These are phyloP conservation scores for Pilasporangium apinafurcum DNA, from an alignment of 352 stramenopile species.

Conservation along the genomic window DNA sequence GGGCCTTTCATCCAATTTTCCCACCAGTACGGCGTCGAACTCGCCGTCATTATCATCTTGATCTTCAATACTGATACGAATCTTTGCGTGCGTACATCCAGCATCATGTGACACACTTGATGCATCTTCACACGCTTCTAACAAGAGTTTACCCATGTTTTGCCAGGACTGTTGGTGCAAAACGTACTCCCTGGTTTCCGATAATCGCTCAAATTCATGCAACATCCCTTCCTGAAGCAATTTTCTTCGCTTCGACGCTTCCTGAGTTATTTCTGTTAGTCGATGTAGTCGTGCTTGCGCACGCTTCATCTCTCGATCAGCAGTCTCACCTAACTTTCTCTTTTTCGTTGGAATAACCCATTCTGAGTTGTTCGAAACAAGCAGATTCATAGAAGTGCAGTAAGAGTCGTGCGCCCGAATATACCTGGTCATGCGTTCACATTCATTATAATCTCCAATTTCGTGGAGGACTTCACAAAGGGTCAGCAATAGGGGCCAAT, in stretches of 20 bases:
- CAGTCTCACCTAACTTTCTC: no score
- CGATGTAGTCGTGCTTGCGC: conserved; percentile 3
- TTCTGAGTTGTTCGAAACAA: no score
- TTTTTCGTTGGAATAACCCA: no score
- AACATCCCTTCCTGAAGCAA: conserved; percentile 12
- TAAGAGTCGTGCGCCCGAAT: conserved; percentile 35
- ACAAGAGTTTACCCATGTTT: conserved; percentile 43
- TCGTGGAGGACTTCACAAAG: conserved; percentile 53
- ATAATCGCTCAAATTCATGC: conserved; percentile 8
- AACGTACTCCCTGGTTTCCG: conserved; percentile 21
- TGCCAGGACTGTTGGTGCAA: conserved; percentile 42
- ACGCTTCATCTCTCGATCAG: conserved; percentile 9
- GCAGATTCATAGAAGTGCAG: conserved; percentile 21
- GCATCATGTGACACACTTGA: conserved; percentile 15
- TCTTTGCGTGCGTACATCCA: conserved; percentile 8
- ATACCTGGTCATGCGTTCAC: conserved; percentile 34
- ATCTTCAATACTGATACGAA: conserved; percentile 18
- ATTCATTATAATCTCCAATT: conserved; percentile 46
- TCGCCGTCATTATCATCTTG: conserved; percentile 1
- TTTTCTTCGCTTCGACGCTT: conserved; percentile 22
- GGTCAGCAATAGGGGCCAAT: conserved; percentile 54
- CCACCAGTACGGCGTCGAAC: neutral
- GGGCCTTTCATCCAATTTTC: no score
- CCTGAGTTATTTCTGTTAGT: neutral
- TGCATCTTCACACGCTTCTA: conserved; percentile 59